Base-by-base conservation (phyloP, 371 early-diverging fungal genomes). In the Mortierella sp. region DNA sequence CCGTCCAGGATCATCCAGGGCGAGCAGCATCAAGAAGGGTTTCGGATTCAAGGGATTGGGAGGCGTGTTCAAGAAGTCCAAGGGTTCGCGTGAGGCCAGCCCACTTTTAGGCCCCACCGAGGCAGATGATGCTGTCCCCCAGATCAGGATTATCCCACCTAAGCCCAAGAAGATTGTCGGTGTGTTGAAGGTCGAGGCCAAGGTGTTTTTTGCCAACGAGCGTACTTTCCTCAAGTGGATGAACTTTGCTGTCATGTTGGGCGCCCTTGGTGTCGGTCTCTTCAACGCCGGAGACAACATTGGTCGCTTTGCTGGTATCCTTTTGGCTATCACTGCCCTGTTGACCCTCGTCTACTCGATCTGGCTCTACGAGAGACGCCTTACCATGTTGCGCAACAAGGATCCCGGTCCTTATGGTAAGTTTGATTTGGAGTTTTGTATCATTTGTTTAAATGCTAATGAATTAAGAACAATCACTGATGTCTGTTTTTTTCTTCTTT, bases 161-260 rank as follows among this genome's bases (percentile, higher is more conserved):
- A 86, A 82, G 76, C 86, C 86, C 71, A 86, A 86, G 78, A 86
- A 86, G 80, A 74, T 86, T 60, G 80, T 75, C 13, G 86, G 86
- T n/a, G 47, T 80, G 26, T 48, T 86, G 75, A 86, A 86, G 80
- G 86, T 86, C 31, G 86, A 86, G 57, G 82, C 86, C 70, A 86
- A 98, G 91, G 97, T 97, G 38, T 98, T 96, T 84, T 98, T 99
- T 90, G 99, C 99, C 73, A 99, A 99, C 88, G 99, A 99, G 90
- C 91, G 99, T 54, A 99, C 99, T 1, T 98, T 99, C 89, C 90
- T 99, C 73, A 94, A 96, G 44, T 94, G 94, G 94, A 89, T 94
- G 79, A 92, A 94, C 87, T 92, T 94, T 88, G 88, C 94, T 3
- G 89, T 94, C 4, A 89, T 94, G 24, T 84, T 96, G 28, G 94